phyloP scores from a whole-genome alignment of 306 rosid genomes.

The Trifolium pratense region DNA sequence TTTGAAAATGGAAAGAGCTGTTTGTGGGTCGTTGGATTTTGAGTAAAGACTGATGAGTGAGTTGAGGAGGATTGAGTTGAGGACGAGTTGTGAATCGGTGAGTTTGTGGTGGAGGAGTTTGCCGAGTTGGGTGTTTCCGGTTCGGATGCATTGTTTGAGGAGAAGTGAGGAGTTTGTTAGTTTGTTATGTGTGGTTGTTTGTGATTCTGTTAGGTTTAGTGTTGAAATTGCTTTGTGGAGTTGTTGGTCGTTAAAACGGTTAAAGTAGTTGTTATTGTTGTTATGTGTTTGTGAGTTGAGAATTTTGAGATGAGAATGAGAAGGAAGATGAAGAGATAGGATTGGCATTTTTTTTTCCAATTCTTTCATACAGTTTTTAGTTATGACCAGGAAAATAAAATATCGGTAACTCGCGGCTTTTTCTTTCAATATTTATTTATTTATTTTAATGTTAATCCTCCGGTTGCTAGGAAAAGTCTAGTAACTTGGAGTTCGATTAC shows the following conservation, averaged over 20 bases:
- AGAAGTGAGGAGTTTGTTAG: conserved; percentile 49
- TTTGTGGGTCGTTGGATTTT: conserved; percentile 48
- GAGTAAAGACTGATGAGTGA: conserved; percentile 68
- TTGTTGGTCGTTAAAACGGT: conserved; percentile 31
- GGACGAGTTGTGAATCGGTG: conserved; percentile 43
- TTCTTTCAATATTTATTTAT: too few relatives aligned
- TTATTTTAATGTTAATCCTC: too few relatives aligned
- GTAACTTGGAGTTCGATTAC: too few relatives aligned
- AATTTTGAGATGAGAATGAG: not conserved
- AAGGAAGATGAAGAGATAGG: conserved; percentile 13
- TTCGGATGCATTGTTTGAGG: conserved; percentile 63
- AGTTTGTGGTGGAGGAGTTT: conserved; percentile 57
- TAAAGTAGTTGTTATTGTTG: not conserved
- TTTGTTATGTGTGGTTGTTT: not conserved
- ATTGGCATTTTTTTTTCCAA: not conserved
- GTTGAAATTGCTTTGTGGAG: conserved; percentile 53
- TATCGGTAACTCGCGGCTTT: too few relatives aligned
- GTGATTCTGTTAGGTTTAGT: conserved; percentile 36
- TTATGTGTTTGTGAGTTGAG: conserved; percentile 7
- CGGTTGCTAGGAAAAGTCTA: too few relatives aligned
- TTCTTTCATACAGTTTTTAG: not conserved
- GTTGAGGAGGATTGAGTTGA: conserved; percentile 56
- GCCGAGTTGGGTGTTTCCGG: conserved; percentile 48
- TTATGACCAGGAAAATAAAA: not conserved
- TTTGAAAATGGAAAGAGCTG: conserved; percentile 46